phyloP scores from a whole-genome alignment of 2,329 filamentous ascomycete genomes.

The Talaromyces sp. region DNA sequence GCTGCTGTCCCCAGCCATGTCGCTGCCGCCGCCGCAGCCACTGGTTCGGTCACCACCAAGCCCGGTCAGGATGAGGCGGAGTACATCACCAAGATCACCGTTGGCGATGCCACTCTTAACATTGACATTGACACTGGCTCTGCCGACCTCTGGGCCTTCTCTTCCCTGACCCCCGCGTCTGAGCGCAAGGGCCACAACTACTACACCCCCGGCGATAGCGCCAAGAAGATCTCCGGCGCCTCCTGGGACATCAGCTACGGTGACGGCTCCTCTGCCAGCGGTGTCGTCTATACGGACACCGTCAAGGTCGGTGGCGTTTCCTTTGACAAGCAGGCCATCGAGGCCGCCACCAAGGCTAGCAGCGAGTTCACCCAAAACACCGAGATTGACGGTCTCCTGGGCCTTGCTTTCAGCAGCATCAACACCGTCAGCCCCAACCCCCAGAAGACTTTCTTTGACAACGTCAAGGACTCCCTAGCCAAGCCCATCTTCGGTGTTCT shows the following conservation, averaged over 20 bases:
- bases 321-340: constrained; percentile 58
- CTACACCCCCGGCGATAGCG: constrained; percentile 51
- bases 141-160: constrained; percentile 66
- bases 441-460: constrained; percentile 59
- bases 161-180: constrained; percentile 48
- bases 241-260: constrained; percentile 61
- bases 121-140: constrained; percentile 68
- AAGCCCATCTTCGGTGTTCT: constrained; percentile 2
- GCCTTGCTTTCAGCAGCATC: constrained; percentile 55
- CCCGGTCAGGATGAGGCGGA: constrained; percentile 49
- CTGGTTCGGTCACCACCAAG: constrained; percentile 24
- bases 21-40: neutral
- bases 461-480: constrained; percentile 47
- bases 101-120: constrained; percentile 59
- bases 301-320: constrained; percentile 58
- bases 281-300: constrained; percentile 61
- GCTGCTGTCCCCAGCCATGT: neutral
- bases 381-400: constrained; percentile 55
- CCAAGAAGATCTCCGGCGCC: constrained; percentile 43
- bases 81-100: constrained; percentile 57
- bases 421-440: constrained; percentile 40
- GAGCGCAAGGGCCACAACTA: constrained; percentile 51
- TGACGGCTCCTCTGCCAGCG: constrained; percentile 59
- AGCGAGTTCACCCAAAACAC: constrained; percentile 45
- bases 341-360: constrained; percentile 58